Evolutionary conservation across 148 eudicot genomes (phyloP).

Genomic region (Vaccinium corymbosum): DNA sequence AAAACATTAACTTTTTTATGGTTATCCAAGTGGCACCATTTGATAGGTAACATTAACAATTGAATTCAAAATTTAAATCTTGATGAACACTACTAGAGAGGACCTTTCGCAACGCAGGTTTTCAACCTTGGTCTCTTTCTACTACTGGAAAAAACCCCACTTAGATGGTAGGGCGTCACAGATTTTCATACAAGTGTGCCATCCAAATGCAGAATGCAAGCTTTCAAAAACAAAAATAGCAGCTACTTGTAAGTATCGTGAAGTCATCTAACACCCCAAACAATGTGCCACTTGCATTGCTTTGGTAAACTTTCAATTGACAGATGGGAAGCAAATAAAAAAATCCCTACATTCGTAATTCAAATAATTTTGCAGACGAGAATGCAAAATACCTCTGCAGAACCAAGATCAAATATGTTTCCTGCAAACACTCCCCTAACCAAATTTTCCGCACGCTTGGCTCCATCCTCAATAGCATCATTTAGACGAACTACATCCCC

Average conservation of each 20-base stretch:
- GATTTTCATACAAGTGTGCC: background rate
- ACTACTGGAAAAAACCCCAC: background rate
- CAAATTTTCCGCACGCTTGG: conserved; percentile 72
- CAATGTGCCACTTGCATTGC: background rate
- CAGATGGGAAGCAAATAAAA: background rate
- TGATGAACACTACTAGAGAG: background rate
- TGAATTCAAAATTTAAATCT: no score
- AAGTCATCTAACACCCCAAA: background rate
- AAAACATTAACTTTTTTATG: background rate
- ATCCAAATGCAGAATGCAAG: background rate
- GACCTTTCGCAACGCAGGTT: background rate
- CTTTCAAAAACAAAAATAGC: background rate
- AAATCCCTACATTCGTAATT: background rate
- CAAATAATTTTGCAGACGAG: conserved; percentile 3
- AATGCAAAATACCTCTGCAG: conserved; percentile 72
- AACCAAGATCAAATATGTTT: conserved; percentile 97
- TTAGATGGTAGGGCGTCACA: background rate
- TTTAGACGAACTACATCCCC: conserved; percentile 60
- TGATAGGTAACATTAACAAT: no score
- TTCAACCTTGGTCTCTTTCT: background rate
- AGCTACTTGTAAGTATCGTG: background rate
- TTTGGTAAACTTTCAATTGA: background rate
- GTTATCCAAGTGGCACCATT: background rate
- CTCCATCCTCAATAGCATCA: conserved; percentile 86
- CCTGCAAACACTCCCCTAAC: conserved; percentile 96